Conservation (phyloP, 2,329 filamentous ascomycete species). For the Aplosporella prunicola region DNA sequence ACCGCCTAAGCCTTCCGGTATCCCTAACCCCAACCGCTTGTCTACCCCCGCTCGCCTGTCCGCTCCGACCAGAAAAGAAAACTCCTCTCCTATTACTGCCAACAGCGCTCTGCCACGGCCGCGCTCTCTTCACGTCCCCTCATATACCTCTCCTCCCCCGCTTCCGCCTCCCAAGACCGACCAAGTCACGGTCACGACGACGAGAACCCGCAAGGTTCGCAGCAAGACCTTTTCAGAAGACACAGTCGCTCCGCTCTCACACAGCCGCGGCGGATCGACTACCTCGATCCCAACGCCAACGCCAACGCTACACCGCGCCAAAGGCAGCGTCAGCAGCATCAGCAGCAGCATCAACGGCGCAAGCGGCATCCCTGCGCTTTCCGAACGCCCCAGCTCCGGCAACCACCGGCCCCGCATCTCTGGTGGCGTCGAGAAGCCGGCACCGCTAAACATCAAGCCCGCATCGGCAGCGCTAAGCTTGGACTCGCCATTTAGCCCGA, state of each 20-base stretch:
- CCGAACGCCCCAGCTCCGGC: no score
- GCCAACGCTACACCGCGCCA: conserved; percentile 1
- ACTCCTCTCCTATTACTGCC: conserved; percentile 25
- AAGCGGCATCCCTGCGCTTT: no score
- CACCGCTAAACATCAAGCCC: no score
- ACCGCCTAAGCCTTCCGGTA: conserved; percentile 23
- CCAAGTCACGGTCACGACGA: background rate
- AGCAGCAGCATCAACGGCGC: conserved; percentile 13
- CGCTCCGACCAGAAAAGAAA: conserved; percentile 37
- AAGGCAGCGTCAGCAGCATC: background rate
- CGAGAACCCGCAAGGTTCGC: conserved; percentile 1
- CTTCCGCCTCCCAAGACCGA: background rate
- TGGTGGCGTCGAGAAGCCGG: conserved; percentile 13
- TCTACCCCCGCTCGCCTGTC: conserved; percentile 30
- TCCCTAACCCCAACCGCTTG: conserved; percentile 27
- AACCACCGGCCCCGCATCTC: conserved; percentile 19
- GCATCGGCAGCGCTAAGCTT: conserved; percentile 15
- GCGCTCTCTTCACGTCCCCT: background rate
- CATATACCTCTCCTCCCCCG: background rate
- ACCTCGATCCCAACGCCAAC: no score
- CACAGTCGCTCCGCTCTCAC: no score
- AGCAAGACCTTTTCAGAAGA: conserved; percentile 8
- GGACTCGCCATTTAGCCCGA: conserved; percentile 2
- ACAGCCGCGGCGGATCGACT: conserved; percentile 2
- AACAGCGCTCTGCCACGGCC: conserved; percentile 7